Base-by-base conservation (phyloP, 2,329 filamentous ascomycete genomes). In the Aspergillus sp. region DNA sequence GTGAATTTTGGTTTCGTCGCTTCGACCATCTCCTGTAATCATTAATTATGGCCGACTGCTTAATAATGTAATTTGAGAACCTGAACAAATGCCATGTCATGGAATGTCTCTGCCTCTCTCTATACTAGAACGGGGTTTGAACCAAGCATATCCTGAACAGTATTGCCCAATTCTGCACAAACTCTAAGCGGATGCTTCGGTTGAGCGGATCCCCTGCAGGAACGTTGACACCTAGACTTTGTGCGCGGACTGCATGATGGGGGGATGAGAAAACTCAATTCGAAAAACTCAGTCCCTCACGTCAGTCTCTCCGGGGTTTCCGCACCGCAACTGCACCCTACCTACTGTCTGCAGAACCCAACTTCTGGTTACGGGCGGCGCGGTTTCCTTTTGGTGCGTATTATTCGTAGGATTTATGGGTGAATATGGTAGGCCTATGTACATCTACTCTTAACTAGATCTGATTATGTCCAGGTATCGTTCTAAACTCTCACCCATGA, bases 401-500 rank as follows among this genome's bases (percentile, higher is more conserved):
- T 3, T 1, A 29, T 29, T 29, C 25, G 25, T 29, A 29, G 25
- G 25, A 29, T 29, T 29, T 10, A 29, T 29, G 25, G 7, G 25
- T 10, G 25, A 7, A 29, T 29, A 29, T 29, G 7, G 21, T 14
- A 14, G 25, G 4, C 41, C 17, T 31, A 45, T 31, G 43, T 46
- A 20, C 21, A 43, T 38, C 29, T 45, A 20, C 19, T 17, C 55
- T 50, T 50, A 60, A 14, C 45, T 53, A 19, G 52, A 40, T 29
- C 29, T 54, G 19, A 69, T 58, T 56, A 67, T 62, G 19, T 55
- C 44, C 52, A 65, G 54, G 47, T 68, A 70, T 47, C 54, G 56
- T 34, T 68, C 63, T 52, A 70, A 51, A 29, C 67, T 69, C 20
- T 65, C 56, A 7, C 67, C 67, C 40, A 70, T 57, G 1, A 62